Conservation (phyloP, 208 protist genomes). For the Wallacemonas sp. region DNA sequence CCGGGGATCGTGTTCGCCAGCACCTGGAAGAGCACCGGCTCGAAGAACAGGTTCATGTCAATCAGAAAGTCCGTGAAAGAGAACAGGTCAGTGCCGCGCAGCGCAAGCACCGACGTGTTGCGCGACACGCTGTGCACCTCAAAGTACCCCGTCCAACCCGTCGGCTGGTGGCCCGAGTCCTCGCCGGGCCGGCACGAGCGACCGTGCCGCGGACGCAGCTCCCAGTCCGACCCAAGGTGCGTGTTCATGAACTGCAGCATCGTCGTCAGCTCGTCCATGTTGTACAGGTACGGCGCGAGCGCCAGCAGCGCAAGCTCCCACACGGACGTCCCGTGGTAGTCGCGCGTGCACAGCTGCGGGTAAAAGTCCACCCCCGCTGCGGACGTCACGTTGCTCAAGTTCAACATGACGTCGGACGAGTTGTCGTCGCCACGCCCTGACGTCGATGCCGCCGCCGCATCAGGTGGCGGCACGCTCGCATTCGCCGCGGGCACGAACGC, state of each 20-base stretch:
- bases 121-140: slow-evolving; percentile 67
- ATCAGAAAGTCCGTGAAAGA: slow-evolving; percentile 72
- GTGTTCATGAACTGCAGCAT: slow-evolving; percentile 69
- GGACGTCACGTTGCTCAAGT: slow-evolving; percentile 54
- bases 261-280: slow-evolving; percentile 43
- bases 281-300: slow-evolving; percentile 60
- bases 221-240: slow-evolving; percentile 66
- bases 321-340: slow-evolving; percentile 58
- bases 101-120: slow-evolving; percentile 57
- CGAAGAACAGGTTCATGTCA: slow-evolving; percentile 80
- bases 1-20: slow-evolving; percentile 60
- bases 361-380: slow-evolving; percentile 56
- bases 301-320: slow-evolving; percentile 73
- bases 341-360: slow-evolving; percentile 62
- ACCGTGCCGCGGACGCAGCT: slow-evolving; percentile 50
- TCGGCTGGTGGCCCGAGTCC: slow-evolving; percentile 54
- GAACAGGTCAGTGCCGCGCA: slow-evolving; percentile 77
- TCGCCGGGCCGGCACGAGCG: slow-evolving; percentile 24
- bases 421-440: not conserved
- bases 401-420: slow-evolving; percentile 23
- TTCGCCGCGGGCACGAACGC: not conserved
- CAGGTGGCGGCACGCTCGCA: not conserved
- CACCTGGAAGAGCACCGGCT: slow-evolving; percentile 73
- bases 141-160: slow-evolving; percentile 60
- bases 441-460: not conserved